Conservation (phyloP, 2,329 filamentous ascomycete species). For the Colletotrichum destructivum region DNA sequence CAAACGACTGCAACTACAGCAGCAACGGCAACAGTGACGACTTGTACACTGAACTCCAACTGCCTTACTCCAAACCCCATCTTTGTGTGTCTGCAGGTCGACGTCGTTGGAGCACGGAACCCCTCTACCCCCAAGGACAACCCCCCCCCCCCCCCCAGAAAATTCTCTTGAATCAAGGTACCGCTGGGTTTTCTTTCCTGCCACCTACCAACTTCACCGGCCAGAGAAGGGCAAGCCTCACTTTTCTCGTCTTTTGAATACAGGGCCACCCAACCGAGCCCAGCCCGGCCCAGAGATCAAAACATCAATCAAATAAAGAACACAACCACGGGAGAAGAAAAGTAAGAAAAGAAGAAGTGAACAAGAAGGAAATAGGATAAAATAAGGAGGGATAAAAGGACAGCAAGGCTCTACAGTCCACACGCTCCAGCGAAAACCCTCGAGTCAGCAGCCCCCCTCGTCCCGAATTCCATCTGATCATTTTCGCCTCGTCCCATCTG, state of each 20-base stretch:
- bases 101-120: not conserved
- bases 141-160: not conserved
- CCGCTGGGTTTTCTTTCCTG: too few relatives aligned
- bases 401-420: conserved; percentile 31
- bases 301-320: not conserved
- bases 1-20: too few relatives aligned
- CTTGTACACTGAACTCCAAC: conserved; percentile 9
- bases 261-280: too few relatives aligned
- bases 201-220: conserved; percentile 1
- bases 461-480: conserved; percentile 12
- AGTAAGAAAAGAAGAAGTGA: conserved; percentile 13
- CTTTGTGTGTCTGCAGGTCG: not conserved
- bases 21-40: not conserved
- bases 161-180: not conserved
- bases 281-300: not conserved
- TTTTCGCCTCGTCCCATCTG: conserved; percentile 25
- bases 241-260: not conserved
- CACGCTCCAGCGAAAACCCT: conserved; percentile 12
- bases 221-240: not conserved
- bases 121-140: too few relatives aligned
- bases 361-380: not conserved
- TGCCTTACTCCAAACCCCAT: conserved; percentile 24
- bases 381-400: not conserved
- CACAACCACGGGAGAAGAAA: too few relatives aligned
- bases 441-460: conserved; percentile 36